Conservation (phyloP, 305 asterid species). For the Euphrasia arctica region DNA sequence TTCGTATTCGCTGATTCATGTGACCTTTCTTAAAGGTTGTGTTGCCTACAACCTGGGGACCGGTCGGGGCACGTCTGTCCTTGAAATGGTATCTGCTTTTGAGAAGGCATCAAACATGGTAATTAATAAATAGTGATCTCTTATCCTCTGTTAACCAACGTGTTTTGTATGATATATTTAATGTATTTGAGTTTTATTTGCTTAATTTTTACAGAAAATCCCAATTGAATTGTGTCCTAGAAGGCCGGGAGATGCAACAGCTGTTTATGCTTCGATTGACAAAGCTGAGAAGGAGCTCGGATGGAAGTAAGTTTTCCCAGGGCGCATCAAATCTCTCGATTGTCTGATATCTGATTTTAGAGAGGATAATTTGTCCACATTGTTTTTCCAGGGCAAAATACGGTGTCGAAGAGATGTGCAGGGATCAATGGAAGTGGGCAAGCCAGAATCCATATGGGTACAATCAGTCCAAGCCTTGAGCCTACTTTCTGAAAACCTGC, state of each 20-base stretch:
- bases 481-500: not conserved
- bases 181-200: not conserved
- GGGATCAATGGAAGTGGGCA: conserved; percentile 97
- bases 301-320: conserved; percentile 65
- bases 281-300: conserved; percentile 83
- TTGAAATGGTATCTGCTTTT: conserved; percentile 91
- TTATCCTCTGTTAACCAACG: not conserved
- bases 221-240: conserved; percentile 78
- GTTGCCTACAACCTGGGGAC: conserved; percentile 89
- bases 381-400: conserved; percentile 66
- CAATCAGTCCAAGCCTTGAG: conserved; percentile 47
- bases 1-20: not conserved
- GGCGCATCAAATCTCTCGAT: not conserved
- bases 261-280: conserved; percentile 84
- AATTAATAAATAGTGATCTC: not conserved
- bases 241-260: conserved; percentile 91
- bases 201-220: conserved; percentile 52
- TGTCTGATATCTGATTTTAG: not conserved
- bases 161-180: no score
- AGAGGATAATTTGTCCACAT: not conserved
- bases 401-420: conserved; percentile 75
- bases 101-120: conserved; percentile 54
- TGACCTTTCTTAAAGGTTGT: conserved; percentile 51
- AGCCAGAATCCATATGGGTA: conserved; percentile 89
- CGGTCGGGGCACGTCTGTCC: conserved; percentile 88